Percentiles rank a stretch among this genome's conserved stretches.
These are phyloP conservation scores for Yamadazyma dendronema DNA, from an alignment of 1,139 yeast genomes.

Conservation along the genomic window DNA sequence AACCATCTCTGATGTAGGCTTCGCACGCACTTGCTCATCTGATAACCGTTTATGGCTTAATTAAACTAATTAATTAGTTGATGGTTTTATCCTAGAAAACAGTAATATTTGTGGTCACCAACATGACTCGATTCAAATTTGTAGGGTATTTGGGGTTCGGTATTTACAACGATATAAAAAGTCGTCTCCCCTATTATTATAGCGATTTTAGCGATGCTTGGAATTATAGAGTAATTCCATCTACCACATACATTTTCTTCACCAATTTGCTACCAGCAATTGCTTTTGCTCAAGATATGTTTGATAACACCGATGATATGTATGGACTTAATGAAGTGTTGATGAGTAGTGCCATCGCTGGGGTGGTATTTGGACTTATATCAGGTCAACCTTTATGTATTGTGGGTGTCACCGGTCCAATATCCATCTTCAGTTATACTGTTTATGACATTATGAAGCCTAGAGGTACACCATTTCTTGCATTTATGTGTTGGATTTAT, in stretches of 20 bases:
- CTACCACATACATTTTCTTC: conserved; percentile 79
- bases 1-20: too few species aligned
- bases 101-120: too few species aligned
- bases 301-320: conserved; percentile 78
- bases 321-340: conserved; percentile 92
- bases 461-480: conserved; percentile 69
- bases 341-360: conserved; percentile 82
- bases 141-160: conserved; percentile 43
- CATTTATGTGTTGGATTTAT: conserved; percentile 95
- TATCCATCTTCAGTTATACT: conserved; percentile 86
- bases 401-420: conserved; percentile 98
- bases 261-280: conserved; percentile 90
- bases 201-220: conserved; percentile 83
- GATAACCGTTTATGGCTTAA: too few species aligned
- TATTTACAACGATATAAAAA: conserved; percentile 51
- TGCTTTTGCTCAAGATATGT: conserved; percentile 97
- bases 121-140: neutral
- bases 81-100: too few species aligned
- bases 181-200: conserved; percentile 62
- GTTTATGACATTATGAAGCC: conserved; percentile 78
- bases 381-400: conserved; percentile 92
- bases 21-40: too few species aligned
- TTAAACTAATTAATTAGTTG: too few species aligned
- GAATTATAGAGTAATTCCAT: conserved; percentile 87
- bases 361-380: conserved; percentile 80